A percentile compares a stretch with the other conserved stretches of the same genome.
These are phyloP conservation scores for Petunia secreta DNA, from an alignment of 257 asterid genomes.

Conservation along the genomic window DNA sequence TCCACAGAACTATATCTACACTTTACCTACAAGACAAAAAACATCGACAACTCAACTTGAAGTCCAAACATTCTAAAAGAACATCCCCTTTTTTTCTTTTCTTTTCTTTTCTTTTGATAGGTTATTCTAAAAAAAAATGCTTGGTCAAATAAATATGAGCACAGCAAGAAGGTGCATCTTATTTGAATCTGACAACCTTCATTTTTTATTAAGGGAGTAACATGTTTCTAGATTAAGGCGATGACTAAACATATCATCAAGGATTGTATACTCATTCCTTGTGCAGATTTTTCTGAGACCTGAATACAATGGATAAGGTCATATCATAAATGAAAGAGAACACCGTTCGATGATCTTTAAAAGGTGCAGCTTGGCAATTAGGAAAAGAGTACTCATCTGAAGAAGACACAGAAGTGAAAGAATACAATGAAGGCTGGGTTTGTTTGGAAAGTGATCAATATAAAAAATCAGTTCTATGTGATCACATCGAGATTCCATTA, in stretches of 20 bases:
- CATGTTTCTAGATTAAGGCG: not conserved
- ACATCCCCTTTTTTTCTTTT: too few relatives aligned
- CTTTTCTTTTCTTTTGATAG: too few relatives aligned
- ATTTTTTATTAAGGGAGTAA: not conserved
- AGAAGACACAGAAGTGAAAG: slow-evolving; percentile 2
- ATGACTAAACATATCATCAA: not conserved
- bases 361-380: not conserved
- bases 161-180: not conserved
- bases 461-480: slow-evolving; percentile 2
- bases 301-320: not conserved
- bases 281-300: not conserved
- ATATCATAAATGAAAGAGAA: not conserved
- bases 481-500: not conserved
- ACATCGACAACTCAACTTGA: slow-evolving; percentile 7
- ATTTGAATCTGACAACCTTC: not conserved
- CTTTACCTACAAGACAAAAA: slow-evolving; percentile 7
- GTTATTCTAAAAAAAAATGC: too few relatives aligned
- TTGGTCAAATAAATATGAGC: not conserved
- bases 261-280: not conserved
- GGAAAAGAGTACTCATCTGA: not conserved
- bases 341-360: not conserved
- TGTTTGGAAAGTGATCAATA: not conserved
- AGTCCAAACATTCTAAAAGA: not conserved
- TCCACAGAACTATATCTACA: not conserved
- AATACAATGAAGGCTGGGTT: not conserved